Conservation (phyloP, 768 basidiomycete genomes). For the Boletus pseudopeckii region DNA sequence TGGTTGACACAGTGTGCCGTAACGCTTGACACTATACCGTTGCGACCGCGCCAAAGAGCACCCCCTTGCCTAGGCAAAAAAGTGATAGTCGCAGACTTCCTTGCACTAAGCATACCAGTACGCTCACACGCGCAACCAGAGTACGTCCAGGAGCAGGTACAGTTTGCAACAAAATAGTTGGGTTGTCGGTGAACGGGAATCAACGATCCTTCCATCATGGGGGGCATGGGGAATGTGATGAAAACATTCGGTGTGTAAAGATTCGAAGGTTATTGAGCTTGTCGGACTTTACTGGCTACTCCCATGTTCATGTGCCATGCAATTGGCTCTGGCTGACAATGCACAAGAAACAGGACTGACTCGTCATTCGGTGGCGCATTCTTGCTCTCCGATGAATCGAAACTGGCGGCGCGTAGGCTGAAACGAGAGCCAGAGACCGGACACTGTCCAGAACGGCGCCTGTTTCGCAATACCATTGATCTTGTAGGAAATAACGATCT, state of each 20-base stretch:
- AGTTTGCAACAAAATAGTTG: constrained; percentile 50
- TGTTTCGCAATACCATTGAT: constrained; percentile 68
- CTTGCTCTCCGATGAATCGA: not conserved
- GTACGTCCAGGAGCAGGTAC: constrained; percentile 40
- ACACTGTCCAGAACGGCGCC: constrained; percentile 68
- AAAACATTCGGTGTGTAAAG: not conserved
- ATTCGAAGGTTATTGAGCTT: not conserved
- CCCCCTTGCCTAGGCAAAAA: constrained; percentile 36
- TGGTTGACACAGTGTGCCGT: constrained; percentile 29
- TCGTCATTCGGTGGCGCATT: not conserved
- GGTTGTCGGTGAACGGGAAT: constrained; percentile 53
- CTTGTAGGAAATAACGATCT: constrained; percentile 70
- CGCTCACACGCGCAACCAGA: constrained; percentile 51
- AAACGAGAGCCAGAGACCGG: constrained; percentile 72
- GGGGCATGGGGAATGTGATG: not conserved
- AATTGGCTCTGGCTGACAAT: constrained; percentile 52
- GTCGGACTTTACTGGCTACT: not conserved
- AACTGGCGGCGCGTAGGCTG: constrained; percentile 34
- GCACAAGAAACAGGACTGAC: constrained; percentile 51
- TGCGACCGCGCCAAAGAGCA: constrained; percentile 14
- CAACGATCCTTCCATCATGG: constrained; percentile 40
- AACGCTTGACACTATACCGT: constrained; percentile 42
- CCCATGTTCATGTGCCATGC: constrained; percentile 44
- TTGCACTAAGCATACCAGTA: constrained; percentile 37
- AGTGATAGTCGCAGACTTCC: constrained; percentile 39